A percentile compares a stretch with the other conserved stretches of the same genome.
phyloP scores from a whole-genome alignment of 1,284 basidiomycete genomes.

The Cystobasidiaceae sp. region DNA sequence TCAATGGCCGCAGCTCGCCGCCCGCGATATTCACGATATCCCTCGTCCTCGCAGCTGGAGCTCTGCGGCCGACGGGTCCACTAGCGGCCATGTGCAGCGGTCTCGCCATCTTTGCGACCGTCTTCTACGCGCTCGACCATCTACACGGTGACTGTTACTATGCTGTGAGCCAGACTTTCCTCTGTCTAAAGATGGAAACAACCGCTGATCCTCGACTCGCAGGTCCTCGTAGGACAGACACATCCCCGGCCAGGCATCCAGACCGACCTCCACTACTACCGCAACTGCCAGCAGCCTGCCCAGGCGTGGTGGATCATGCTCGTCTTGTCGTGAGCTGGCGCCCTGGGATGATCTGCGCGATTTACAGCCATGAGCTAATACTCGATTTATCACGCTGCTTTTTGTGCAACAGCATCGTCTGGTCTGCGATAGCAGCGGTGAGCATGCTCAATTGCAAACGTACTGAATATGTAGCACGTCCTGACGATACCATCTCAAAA shows the following conservation, averaged over 20 bases:
- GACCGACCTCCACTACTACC: not conserved
- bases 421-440: too few relatives aligned
- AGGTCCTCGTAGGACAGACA: not conserved
- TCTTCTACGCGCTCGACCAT: not conserved
- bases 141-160: too few relatives aligned
- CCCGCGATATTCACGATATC: slow-evolving; percentile 1
- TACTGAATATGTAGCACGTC: too few relatives aligned
- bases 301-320: not conserved
- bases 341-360: too few relatives aligned
- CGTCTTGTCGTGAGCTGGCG: not conserved
- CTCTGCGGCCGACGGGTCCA: not conserved
- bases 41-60: not conserved
- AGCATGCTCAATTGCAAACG: too few relatives aligned
- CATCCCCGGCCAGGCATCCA: not conserved
- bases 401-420: too few relatives aligned
- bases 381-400: too few relatives aligned
- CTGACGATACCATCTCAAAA: too few relatives aligned
- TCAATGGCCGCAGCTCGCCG: not conserved
- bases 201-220: too few relatives aligned
- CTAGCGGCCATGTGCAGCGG: not conserved
- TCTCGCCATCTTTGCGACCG: not conserved
- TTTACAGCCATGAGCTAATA: too few relatives aligned
- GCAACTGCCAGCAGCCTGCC: not conserved
- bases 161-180: too few relatives aligned
- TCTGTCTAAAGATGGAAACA: too few relatives aligned